Percentiles rank a stretch among this genome's conserved stretches.
Evolutionary conservation across 2,329 filamentous ascomycete genomes (phyloP).

Genomic region (Zymoseptoria brevis): DNA sequence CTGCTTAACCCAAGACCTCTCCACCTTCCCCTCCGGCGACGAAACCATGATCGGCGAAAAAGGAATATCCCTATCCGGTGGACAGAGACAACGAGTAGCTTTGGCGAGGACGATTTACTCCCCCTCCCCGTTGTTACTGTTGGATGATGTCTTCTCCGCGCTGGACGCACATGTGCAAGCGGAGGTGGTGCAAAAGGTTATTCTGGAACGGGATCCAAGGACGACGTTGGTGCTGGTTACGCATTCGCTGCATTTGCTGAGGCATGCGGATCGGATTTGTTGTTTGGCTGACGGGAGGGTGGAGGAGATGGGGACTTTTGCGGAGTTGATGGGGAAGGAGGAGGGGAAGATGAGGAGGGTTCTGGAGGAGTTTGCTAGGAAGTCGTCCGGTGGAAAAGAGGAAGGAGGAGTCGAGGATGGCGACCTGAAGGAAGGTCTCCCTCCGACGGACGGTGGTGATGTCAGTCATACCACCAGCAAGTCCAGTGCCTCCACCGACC

Average conservation of each 20-base stretch:
- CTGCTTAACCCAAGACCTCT: constrained; percentile 56
- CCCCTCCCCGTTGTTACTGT: constrained; percentile 29
- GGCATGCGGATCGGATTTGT: neutral
- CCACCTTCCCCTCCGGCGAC: constrained; percentile 78
- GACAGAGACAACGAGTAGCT: constrained; percentile 83
- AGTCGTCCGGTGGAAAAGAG: neutral
- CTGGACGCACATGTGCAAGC: constrained; percentile 43
- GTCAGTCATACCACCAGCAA: neutral
- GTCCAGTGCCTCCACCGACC: neutral
- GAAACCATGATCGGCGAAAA: constrained; percentile 82
- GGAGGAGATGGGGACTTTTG: neutral
- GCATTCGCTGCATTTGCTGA: constrained; percentile 3
- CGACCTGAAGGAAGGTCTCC: neutral
- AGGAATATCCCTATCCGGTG: constrained; percentile 83
- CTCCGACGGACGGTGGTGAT: neutral
- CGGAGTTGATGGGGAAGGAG: neutral
- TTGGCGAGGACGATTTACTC: constrained; percentile 66
- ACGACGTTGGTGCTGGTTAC: constrained; percentile 4
- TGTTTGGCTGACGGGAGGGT: neutral
- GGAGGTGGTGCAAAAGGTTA: constrained; percentile 34
- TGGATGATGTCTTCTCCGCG: constrained; percentile 6
- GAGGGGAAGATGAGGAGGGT: constrained; percentile 1
- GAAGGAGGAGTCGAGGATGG: neutral
- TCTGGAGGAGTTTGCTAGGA: constrained; percentile 2
- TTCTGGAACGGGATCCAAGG: constrained; percentile 1